Percentiles rank a stretch among this genome's conserved stretches.
phyloP scores from a whole-genome alignment of 805 yeast genomes.

The Candida parachauliodes region DNA sequence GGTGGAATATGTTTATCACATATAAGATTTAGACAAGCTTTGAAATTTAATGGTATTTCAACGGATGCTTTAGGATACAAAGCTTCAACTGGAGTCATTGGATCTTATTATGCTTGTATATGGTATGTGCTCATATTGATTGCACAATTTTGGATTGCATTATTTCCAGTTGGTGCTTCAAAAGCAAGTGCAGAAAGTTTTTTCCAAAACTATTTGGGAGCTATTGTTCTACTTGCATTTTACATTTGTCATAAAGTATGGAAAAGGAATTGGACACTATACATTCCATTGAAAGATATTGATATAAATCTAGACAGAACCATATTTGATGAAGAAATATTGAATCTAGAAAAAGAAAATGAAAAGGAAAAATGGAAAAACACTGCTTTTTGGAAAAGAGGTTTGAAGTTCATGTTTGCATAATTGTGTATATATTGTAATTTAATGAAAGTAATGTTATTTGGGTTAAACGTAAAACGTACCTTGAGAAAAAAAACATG shows the following conservation, averaged over 20 bases:
- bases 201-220: constrained; percentile 33
- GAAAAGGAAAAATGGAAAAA: constrained; percentile 17
- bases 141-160: constrained; percentile 44
- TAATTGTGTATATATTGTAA: constrained; percentile 3
- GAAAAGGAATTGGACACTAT: constrained; percentile 28
- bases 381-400: constrained; percentile 17
- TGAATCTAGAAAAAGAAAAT: constrained; percentile 27
- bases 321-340: constrained; percentile 33
- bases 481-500: neutral
- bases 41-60: constrained; percentile 27
- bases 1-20: constrained; percentile 38
- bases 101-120: constrained; percentile 32
- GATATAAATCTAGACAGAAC: constrained; percentile 29
- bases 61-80: constrained; percentile 29
- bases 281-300: constrained; percentile 24
- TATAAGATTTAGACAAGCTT: constrained; percentile 37
- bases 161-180: constrained; percentile 32
- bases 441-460: constrained; percentile 5
- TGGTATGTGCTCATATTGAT: constrained; percentile 32
- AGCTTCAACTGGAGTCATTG: constrained; percentile 38
- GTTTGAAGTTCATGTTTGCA: constrained; percentile 12
- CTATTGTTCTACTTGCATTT: constrained; percentile 26
- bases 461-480: no score
- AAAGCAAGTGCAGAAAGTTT: constrained; percentile 26
- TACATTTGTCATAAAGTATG: constrained; percentile 32